Percentiles rank a stretch among this genome's conserved stretches.
Conservation (phyloP, 331 rosid genomes). For the Phaseolus coccineus region DNA sequence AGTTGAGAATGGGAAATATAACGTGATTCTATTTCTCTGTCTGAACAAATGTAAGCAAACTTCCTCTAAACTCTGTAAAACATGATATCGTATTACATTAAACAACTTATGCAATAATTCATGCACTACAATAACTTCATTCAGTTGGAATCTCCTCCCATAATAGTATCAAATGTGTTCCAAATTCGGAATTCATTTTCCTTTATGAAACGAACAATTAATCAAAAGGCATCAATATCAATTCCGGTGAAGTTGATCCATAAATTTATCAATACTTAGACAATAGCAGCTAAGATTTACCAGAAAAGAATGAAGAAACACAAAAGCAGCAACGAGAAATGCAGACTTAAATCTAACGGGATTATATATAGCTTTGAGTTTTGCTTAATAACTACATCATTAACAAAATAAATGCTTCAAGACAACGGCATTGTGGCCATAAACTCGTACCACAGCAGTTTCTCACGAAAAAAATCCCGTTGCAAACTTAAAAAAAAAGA, state of each 20-base stretch:
- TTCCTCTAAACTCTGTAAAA: constrained; percentile 3
- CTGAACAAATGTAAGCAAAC: neutral
- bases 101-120: neutral
- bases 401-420: neutral
- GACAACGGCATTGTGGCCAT: neutral
- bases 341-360: neutral
- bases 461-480: neutral
- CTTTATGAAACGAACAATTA: neutral
- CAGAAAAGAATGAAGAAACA: neutral
- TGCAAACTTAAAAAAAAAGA: neutral
- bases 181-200: constrained; percentile 11
- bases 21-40: neutral
- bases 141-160: neutral
- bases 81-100: neutral
- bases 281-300: neutral
- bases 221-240: neutral
- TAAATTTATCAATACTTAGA: neutral
- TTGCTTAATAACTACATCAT: neutral
- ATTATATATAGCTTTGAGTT: neutral
- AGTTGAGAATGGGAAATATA: neutral
- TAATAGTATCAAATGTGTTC: neutral
- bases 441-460: neutral
- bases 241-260: neutral
- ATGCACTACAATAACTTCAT: neutral
- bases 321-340: neutral